Base-by-base conservation (phyloP, 441 rosid genomes). In the Corymbia citriodora region DNA sequence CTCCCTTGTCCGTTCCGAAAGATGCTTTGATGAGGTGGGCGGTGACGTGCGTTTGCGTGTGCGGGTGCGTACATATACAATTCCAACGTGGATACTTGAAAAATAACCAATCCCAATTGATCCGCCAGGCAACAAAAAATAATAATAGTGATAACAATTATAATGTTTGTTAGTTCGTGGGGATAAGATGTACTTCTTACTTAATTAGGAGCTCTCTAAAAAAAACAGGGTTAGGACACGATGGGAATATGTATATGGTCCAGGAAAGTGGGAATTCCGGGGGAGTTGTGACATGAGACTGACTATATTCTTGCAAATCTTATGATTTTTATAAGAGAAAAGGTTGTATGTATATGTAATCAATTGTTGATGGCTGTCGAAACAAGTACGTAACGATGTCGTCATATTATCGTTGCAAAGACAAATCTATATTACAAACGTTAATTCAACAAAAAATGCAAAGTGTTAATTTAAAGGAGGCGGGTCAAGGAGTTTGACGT, bases 321-420 rank as follows among this genome's bases (percentile, higher is more conserved):
- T 7, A 0, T 0, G 3, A 21, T 18, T 70, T 18, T 10, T 2
- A 12, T 5, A 40, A 40, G 2, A 10, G 0, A 2, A 40, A 36
- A 3, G 6, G 2, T 74, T 18, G 4, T 19, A 3, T 11, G 16
- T 16, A 11, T 40, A 21, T 4, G 16, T 19, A 10, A 36, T 17
- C 27, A 19, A 21, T 19, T 19, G 6, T 19, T 2, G 49, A 36
- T 40, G 9, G 18, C 2, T 70, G 12, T 17, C 48, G 25, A 65
- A n/a, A 72, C 45, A 19, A 72, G 27, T 16, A 40, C 0, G 9
- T 74, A 12, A 40, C 6, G 50, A 74, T 21, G 2, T 1, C 7
- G 6, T 68, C 40, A 31, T 17, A 31, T 31, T 10, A 68, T 12
- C 16, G 3, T 7, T 68, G 7, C 15, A 68, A 68, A 68, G 74